Percentiles rank a stretch among this genome's conserved stretches.
Conservation (phyloP, 1,284 basidiomycete species). For the Cutaneotrichosporon dermatis region DNA sequence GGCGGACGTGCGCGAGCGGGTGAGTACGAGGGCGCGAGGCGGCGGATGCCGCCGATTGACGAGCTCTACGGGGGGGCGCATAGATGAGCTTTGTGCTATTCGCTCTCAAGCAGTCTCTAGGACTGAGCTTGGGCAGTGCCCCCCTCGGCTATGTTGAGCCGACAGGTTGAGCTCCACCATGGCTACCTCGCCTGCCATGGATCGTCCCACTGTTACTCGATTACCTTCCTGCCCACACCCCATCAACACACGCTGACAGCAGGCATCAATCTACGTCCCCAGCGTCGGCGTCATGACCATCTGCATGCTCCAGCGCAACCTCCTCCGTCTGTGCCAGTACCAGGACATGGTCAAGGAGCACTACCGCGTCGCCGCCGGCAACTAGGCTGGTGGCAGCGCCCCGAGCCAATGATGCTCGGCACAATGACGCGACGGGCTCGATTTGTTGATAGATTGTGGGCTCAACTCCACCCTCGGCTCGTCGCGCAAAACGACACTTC, state of each 20-base stretch:
- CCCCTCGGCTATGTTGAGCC: too few species aligned
- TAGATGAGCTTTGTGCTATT: too few species aligned
- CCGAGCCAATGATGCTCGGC: too few species aligned
- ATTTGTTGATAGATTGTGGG: background rate
- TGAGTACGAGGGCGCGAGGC: constrained; percentile 40
- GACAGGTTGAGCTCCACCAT: too few species aligned
- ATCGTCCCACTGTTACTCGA: too few species aligned
- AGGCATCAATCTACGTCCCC: constrained; percentile 89
- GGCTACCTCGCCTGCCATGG: too few species aligned
- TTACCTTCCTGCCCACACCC: too few species aligned
- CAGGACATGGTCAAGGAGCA: constrained; percentile 49
- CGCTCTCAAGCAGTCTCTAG: too few species aligned
- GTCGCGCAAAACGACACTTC: too few species aligned
- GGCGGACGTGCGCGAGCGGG: constrained; percentile 83
- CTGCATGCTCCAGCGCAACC: constrained; percentile 88
- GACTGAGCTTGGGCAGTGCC: too few species aligned
- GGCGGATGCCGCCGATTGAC: background rate
- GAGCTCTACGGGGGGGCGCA: too few species aligned
- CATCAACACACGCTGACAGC: constrained; percentile 5
- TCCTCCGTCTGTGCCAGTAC: constrained; percentile 71
- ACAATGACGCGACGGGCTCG: background rate
- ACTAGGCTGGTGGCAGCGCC: constrained; percentile 1
- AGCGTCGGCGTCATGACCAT: constrained; percentile 96
- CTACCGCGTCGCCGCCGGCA: constrained; percentile 2
- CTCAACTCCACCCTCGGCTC: too few species aligned